These are phyloP conservation scores for Calonectria pseudoreteaudii DNA, from an alignment of 2,329 filamentous ascomycete species.

Conservation along the genomic window DNA sequence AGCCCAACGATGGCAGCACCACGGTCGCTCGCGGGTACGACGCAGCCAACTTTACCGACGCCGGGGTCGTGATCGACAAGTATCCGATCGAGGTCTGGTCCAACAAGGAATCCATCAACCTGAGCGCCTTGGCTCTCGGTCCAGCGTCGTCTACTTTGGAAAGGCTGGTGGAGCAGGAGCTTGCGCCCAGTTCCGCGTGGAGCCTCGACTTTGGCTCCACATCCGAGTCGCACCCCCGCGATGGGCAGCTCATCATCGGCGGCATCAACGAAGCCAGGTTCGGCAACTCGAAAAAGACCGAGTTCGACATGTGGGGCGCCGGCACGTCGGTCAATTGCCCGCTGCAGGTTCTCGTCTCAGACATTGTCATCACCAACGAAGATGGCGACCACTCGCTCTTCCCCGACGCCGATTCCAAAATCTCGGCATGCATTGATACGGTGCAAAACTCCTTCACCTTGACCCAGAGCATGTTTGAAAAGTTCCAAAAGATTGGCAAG, in stretches of 20 bases:
- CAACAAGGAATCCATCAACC: constrained; percentile 1
- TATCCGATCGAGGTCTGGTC: constrained; percentile 20
- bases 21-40: constrained; percentile 17
- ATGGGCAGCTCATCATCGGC: constrained; percentile 19
- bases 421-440: constrained; percentile 21
- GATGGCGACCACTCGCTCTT: constrained; percentile 21
- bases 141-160: constrained; percentile 13
- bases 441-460: constrained; percentile 23
- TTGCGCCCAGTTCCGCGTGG: constrained; percentile 6
- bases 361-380: constrained; percentile 18
- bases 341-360: constrained; percentile 15
- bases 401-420: constrained; percentile 10
- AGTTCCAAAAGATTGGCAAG: constrained; percentile 16
- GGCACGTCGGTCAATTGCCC: constrained; percentile 17
- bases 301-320: constrained; percentile 26
- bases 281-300: neutral
- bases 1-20: constrained; percentile 15
- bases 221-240: constrained; percentile 14
- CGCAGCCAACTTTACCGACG: constrained; percentile 16
- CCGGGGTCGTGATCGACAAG: neutral
- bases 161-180: neutral
- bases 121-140: constrained; percentile 15
- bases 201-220: constrained; percentile 22
- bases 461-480: constrained; percentile 19
- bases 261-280: constrained; percentile 19